A percentile compares a stretch with the other conserved stretches of the same genome.
These are phyloP conservation scores for Aspergillus asperescens DNA, from an alignment of 495 filamentous ascomycete species.

Conservation along the genomic window DNA sequence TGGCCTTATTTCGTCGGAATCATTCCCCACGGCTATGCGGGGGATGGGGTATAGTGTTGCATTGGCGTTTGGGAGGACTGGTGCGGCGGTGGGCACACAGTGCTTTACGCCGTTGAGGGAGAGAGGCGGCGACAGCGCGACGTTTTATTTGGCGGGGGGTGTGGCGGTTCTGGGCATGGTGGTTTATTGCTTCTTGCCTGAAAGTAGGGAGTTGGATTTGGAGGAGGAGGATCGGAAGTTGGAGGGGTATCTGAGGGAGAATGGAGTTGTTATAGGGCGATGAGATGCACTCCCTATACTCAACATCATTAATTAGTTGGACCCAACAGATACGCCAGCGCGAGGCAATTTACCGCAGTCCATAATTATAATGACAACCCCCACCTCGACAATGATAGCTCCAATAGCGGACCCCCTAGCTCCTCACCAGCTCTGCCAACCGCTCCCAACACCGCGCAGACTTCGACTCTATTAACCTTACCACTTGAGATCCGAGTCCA, in stretches of 20 bases:
- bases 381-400: too few species aligned
- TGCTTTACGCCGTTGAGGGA: conserved; percentile 32
- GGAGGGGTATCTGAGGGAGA: conserved; percentile 22
- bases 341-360: too few species aligned
- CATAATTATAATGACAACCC: too few species aligned
- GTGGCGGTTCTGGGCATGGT: conserved; percentile 28
- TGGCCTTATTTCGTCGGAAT: conserved; percentile 30
- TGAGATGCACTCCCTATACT: too few species aligned
- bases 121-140: conserved; percentile 23
- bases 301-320: too few species aligned
- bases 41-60: conserved; percentile 35
- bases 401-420: not conserved
- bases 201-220: conserved; percentile 28
- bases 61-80: conserved; percentile 33
- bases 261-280: conserved; percentile 42
- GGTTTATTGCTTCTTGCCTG: conserved; percentile 32
- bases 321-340: too few species aligned
- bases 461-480: not conserved
- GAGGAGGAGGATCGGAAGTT: conserved; percentile 28
- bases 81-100: conserved; percentile 33
- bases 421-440: not conserved
- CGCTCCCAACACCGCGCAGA: not conserved
- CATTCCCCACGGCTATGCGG: conserved; percentile 34
- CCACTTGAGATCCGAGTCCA: not conserved
- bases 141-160: conserved; percentile 31